phyloP scores from a whole-genome alignment of 352 stramenopile species.

The Phytophthora cajani region DNA sequence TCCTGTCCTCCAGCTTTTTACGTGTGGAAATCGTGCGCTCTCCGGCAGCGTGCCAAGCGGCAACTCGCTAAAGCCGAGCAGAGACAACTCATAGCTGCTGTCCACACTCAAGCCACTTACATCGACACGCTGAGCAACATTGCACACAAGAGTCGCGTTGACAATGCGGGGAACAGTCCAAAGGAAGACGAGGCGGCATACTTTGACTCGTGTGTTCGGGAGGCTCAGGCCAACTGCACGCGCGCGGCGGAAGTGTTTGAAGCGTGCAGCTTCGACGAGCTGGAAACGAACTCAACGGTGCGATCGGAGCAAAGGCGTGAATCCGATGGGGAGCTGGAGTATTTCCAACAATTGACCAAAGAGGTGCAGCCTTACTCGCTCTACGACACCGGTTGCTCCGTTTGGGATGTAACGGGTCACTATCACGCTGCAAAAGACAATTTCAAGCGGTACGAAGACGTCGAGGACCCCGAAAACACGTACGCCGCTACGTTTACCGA shows the following conservation, averaged over 20 bases:
- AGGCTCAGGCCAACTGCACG: slow-evolving; percentile 9
- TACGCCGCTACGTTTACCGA: background rate
- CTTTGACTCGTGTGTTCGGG: slow-evolving; percentile 10
- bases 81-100: background rate
- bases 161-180: background rate
- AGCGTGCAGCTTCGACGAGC: background rate
- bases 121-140: background rate
- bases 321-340: background rate
- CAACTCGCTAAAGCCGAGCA: background rate
- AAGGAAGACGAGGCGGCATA: background rate
- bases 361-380: background rate
- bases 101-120: background rate
- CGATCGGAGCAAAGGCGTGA: background rate
- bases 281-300: background rate
- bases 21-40: background rate
- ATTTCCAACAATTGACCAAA: background rate
- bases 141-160: background rate
- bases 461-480: background rate
- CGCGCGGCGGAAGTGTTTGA: slow-evolving; percentile 6
- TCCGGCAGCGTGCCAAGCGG: background rate
- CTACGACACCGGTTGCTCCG: background rate
- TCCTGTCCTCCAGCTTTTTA: background rate
- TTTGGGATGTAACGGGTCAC: background rate
- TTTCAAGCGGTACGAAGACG: background rate
- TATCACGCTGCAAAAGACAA: background rate